Percentiles rank a stretch among this genome's conserved stretches.
Evolutionary conservation across 2,329 filamentous ascomycete genomes (phyloP).

Genomic region (Ceratocystis harringtonii): DNA sequence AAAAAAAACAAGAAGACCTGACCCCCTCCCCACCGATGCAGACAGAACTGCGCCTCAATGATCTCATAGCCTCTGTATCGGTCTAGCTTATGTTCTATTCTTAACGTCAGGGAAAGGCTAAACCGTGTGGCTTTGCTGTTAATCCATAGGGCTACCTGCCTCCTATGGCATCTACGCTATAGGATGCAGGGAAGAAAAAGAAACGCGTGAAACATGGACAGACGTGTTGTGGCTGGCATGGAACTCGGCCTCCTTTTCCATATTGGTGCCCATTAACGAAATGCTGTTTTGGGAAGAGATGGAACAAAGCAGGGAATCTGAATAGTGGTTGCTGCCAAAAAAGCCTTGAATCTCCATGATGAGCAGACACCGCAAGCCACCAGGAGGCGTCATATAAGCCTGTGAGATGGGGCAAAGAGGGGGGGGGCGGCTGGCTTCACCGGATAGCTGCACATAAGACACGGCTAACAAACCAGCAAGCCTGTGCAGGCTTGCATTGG

Average conservation of each 20-base stretch:
- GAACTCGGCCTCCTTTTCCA: neutral
- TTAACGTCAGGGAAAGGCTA: neutral
- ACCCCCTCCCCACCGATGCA: too few species aligned
- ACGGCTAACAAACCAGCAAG: neutral
- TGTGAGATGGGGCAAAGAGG: neutral
- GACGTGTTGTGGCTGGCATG: neutral
- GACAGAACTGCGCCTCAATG: neutral
- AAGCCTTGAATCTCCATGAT: neutral
- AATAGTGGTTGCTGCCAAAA: neutral
- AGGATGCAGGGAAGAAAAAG: neutral
- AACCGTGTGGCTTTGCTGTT: neutral
- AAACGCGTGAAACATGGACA: neutral
- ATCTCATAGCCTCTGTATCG: neutral
- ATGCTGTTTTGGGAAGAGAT: neutral
- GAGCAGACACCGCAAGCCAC: neutral
- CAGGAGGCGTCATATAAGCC: neutral
- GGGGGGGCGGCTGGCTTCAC: neutral
- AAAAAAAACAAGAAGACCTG: too few species aligned
- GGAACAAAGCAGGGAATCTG: neutral
- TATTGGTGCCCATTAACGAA: neutral
- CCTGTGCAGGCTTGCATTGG: neutral
- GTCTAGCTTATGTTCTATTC: neutral
- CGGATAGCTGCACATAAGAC: neutral
- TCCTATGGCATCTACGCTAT: neutral
- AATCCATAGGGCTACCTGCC: neutral